Evolutionary conservation across 2,329 filamentous ascomycete species (phyloP).

Genomic region (Chaetomium sp.): DNA sequence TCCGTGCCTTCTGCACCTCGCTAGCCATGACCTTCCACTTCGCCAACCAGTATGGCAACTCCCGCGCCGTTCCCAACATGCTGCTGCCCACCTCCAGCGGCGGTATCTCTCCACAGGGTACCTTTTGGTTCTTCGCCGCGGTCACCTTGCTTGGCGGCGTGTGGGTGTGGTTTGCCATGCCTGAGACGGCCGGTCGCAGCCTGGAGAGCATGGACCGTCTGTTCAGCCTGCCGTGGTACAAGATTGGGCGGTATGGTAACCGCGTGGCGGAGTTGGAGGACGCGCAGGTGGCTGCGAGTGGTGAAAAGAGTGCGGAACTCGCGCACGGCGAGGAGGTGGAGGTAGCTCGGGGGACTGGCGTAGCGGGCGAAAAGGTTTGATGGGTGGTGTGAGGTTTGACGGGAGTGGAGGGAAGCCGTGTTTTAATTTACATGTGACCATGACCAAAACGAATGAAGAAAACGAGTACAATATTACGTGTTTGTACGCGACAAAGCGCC

Average conservation of each 20-base stretch:
- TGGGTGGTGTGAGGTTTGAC: not conserved
- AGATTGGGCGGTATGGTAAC: constrained; percentile 57
- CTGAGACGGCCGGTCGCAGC: constrained; percentile 61
- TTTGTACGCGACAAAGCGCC: too few species aligned
- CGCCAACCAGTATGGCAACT: constrained; percentile 71
- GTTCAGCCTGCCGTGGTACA: constrained; percentile 68
- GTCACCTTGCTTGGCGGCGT: constrained; percentile 60
- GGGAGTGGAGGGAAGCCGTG: not conserved
- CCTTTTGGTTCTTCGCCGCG: constrained; percentile 69
- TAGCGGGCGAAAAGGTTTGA: not conserved
- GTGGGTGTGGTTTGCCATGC: constrained; percentile 68
- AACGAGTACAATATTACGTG: too few species aligned
- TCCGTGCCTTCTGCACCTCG: constrained; percentile 64
- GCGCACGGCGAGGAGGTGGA: not conserved
- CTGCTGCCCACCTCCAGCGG: constrained; percentile 45
- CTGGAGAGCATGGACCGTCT: constrained; percentile 66
- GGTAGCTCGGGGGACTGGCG: not conserved
- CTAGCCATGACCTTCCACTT: constrained; percentile 75
- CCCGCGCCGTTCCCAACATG: constrained; percentile 69
- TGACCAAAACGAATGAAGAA: not conserved
- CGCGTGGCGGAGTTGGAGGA: constrained; percentile 44
- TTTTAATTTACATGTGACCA: not conserved
- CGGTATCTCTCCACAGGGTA: constrained; percentile 55
- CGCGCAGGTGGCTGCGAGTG: constrained; percentile 12
- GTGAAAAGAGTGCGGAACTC: not conserved